Conservation (phyloP, 2,329 filamentous ascomycete genomes). For the Cytospora leucostoma region DNA sequence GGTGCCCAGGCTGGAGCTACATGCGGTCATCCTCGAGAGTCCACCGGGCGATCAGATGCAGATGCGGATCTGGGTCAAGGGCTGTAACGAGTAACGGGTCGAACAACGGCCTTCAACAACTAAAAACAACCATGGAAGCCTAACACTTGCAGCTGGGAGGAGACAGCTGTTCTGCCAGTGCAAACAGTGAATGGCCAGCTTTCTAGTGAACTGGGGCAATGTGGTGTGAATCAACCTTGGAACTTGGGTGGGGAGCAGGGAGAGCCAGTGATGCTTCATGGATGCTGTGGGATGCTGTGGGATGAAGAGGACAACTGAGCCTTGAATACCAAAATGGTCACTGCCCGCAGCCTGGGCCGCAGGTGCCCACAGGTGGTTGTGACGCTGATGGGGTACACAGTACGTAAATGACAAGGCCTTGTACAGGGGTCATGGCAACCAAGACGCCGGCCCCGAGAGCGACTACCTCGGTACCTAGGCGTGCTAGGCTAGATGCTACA, state of each 20-base stretch:
- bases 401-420: background rate
- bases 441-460: too few relatives aligned
- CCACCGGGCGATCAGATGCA: slow-evolving; percentile 23
- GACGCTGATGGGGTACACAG: background rate
- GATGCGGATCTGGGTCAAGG: slow-evolving; percentile 22
- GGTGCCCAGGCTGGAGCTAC: slow-evolving; percentile 27
- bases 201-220: background rate
- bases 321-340: slow-evolving; percentile 2
- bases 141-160: background rate
- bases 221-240: background rate
- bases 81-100: background rate
- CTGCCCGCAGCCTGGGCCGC: background rate
- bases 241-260: too few relatives aligned
- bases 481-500: background rate
- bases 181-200: slow-evolving; percentile 2
- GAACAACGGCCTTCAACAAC: background rate
- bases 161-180: background rate
- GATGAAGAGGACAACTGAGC: slow-evolving; percentile 20
- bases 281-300: background rate
- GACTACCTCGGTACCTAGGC: background rate
- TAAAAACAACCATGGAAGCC: background rate
- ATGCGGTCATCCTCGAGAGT: slow-evolving; percentile 24
- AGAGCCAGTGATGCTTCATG: background rate
- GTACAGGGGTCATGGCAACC: background rate
- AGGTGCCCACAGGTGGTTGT: background rate